Percentiles rank a stretch among this genome's conserved stretches.
Evolutionary conservation across 805 yeast species (phyloP).

Genomic region (Priceomyces fermenticarens): DNA sequence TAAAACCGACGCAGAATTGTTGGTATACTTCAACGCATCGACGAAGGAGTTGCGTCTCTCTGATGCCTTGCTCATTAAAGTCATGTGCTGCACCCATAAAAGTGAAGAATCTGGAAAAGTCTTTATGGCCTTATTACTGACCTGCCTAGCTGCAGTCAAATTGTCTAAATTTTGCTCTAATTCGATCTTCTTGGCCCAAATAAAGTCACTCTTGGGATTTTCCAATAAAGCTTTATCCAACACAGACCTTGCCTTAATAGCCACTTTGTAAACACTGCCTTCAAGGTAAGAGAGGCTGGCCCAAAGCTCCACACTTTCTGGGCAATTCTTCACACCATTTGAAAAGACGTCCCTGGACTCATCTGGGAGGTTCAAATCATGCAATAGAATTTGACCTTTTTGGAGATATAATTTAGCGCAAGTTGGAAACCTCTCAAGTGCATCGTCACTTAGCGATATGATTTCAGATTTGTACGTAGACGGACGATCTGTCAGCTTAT

Average conservation of each 20-base stretch:
- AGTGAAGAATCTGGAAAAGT: slow-evolving; percentile 54
- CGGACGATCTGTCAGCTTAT: not conserved
- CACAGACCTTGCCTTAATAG: slow-evolving; percentile 64
- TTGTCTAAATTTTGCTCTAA: slow-evolving; percentile 57
- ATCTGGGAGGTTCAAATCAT: slow-evolving; percentile 21
- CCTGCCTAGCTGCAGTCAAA: slow-evolving; percentile 46
- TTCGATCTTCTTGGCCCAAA: slow-evolving; percentile 58
- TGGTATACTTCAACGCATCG: slow-evolving; percentile 68
- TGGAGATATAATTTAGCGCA: slow-evolving; percentile 58
- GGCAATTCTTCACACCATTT: slow-evolving; percentile 48
- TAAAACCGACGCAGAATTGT: slow-evolving; percentile 57
- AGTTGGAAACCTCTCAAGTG: slow-evolving; percentile 46
- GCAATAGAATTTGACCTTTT: slow-evolving; percentile 52
- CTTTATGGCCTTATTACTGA: slow-evolving; percentile 58
- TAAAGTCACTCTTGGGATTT: slow-evolving; percentile 45
- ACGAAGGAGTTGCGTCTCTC: slow-evolving; percentile 56
- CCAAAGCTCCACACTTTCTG: slow-evolving; percentile 53
- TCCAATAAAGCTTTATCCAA: slow-evolving; percentile 63
- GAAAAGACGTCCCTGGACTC: slow-evolving; percentile 48
- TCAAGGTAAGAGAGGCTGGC: slow-evolving; percentile 47
- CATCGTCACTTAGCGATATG: slow-evolving; percentile 37
- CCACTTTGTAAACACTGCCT: slow-evolving; percentile 34
- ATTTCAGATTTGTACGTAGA: slow-evolving; percentile 5
- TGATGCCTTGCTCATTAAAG: slow-evolving; percentile 43
- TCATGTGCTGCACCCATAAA: slow-evolving; percentile 66